Conservation (phyloP, 352 stramenopile genomes). For the Pseudoperonospora humuli region DNA sequence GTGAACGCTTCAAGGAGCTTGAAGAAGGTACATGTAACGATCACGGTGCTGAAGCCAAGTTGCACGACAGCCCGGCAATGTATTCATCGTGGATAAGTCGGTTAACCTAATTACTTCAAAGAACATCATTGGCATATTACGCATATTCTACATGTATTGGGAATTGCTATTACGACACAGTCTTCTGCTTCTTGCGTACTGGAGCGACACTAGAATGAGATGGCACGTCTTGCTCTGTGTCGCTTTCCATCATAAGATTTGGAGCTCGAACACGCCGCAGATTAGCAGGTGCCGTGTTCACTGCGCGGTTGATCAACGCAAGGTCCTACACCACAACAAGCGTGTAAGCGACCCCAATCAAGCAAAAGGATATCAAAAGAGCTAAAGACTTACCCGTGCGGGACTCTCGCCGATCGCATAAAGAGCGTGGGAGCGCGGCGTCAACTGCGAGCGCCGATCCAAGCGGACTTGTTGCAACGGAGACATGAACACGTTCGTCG, state of each 20-base stretch:
- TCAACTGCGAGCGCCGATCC: conserved; percentile 61
- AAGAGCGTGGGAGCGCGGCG: conserved; percentile 68
- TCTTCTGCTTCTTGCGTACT: conserved; percentile 26
- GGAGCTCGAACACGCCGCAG: conserved; percentile 9
- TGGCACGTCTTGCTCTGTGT: conserved; percentile 21
- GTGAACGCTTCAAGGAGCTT: conserved; percentile 7
- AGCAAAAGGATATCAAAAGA: neutral
- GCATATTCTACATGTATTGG: conserved; percentile 23
- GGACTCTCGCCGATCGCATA: conserved; percentile 86
- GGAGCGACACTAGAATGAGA: conserved; percentile 3
- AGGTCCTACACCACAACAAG: conserved; percentile 36
- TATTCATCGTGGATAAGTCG: conserved; percentile 20
- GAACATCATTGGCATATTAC: conserved; percentile 9
- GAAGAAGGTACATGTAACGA: conserved; percentile 10
- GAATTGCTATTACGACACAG: conserved; percentile 7
- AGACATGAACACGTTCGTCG: conserved; percentile 84
- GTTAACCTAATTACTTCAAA: conserved; percentile 4
- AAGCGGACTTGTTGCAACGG: conserved; percentile 69
- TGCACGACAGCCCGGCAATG: conserved; percentile 21
- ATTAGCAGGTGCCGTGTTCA: conserved; percentile 36
- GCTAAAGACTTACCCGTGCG: conserved; percentile 42
- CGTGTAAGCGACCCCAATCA: neutral
- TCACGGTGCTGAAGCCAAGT: conserved; percentile 13
- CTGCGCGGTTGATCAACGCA: conserved; percentile 65
- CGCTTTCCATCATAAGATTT: conserved; percentile 26